Evolutionary conservation across 257 asterid genomes (phyloP).

Genomic region (Plantago elongata): DNA sequence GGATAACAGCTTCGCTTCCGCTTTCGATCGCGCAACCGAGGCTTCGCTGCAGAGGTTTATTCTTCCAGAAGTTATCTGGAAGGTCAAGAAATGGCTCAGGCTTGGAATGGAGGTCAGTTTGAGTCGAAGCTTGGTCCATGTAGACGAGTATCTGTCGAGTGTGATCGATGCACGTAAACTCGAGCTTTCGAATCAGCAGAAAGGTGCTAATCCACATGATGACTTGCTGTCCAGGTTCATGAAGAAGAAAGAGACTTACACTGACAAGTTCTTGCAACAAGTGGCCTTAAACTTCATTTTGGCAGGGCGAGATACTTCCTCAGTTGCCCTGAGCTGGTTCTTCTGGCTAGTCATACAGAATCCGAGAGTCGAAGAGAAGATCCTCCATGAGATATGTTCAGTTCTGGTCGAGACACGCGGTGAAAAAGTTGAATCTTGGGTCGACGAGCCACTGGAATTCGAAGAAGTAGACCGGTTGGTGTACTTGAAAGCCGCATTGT

Average conservation of each 20-base stretch:
- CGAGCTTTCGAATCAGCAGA: conserved; percentile 30
- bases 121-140: conserved; percentile 37
- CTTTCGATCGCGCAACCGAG: conserved; percentile 51
- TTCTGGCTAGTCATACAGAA: conserved; percentile 38
- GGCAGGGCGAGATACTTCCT: conserved; percentile 53
- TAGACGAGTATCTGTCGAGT: conserved; percentile 40
- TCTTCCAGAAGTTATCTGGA: conserved; percentile 46
- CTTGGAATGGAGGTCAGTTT: conserved; percentile 44
- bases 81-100: conserved; percentile 41
- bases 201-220: conserved; percentile 32
- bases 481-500: conserved; percentile 43
- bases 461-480: conserved; percentile 39
- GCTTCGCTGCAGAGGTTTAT: conserved; percentile 45
- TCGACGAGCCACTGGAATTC: conserved; percentile 32
- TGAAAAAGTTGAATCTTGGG: conserved; percentile 30
- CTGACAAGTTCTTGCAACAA: conserved; percentile 38
- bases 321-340: conserved; percentile 58
- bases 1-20: conserved; percentile 40
- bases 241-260: conserved; percentile 42
- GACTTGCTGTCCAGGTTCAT: conserved; percentile 45
- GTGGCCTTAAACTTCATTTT: conserved; percentile 45
- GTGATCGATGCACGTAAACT: conserved; percentile 43
- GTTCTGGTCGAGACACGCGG: conserved; percentile 36
- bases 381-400: conserved; percentile 33
- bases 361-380: conserved; percentile 41